These are phyloP conservation scores for Aspergillus awamori DNA, from an alignment of 2,329 filamentous ascomycete species.

Conservation along the genomic window DNA sequence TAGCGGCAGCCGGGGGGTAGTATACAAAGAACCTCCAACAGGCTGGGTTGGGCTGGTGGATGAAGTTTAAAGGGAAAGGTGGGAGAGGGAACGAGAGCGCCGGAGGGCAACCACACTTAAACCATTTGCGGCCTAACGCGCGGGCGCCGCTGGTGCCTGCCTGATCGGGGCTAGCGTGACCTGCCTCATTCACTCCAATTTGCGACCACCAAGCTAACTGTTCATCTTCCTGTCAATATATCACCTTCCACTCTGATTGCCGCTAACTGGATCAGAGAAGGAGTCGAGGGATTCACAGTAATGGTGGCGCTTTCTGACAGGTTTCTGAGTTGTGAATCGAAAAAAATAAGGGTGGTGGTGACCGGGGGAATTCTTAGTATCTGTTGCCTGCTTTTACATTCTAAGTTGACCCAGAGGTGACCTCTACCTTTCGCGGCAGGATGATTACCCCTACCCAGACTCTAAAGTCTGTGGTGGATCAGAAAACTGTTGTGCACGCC, in stretches of 20 bases:
- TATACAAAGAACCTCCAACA: background rate
- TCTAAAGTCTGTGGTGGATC: conserved; percentile 21
- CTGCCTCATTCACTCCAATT: background rate
- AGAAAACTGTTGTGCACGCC: conserved; percentile 49
- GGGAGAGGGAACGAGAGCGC: conserved; percentile 9
- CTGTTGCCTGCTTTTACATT: no score
- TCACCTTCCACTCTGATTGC: no score
- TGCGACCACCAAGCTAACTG: background rate
- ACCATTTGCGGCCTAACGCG: conserved; percentile 29
- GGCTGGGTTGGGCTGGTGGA: background rate
- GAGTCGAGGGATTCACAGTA: background rate
- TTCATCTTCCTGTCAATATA: background rate
- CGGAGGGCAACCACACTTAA: conserved; percentile 19
- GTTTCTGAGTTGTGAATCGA: background rate
- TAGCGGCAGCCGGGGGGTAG: background rate
- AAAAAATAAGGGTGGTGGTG: background rate
- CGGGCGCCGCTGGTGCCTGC: conserved; percentile 19
- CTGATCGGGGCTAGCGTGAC: conserved; percentile 28
- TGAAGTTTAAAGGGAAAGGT: background rate
- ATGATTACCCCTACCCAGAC: conserved; percentile 10
- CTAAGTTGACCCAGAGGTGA: background rate
- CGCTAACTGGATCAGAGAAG: no score
- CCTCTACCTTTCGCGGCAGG: background rate
- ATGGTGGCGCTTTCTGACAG: background rate
- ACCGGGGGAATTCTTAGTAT: no score